Evolutionary conservation across 148 eudicot species (phyloP).

Genomic region (Pouteria glomerata): DNA sequence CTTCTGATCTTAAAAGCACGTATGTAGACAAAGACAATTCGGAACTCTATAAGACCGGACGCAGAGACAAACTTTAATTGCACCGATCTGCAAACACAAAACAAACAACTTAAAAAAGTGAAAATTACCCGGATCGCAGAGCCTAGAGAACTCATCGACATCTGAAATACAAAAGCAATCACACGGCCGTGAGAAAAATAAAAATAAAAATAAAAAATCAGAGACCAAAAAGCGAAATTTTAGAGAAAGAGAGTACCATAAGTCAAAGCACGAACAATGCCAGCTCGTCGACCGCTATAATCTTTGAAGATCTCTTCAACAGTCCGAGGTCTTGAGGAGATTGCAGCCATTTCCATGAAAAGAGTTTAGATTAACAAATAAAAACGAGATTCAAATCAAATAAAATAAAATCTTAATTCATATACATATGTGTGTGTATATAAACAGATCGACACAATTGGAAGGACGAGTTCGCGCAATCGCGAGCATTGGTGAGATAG

Average conservation of each 20-base stretch:
- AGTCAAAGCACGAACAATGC: conserved; percentile 84
- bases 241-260: conserved; percentile 25
- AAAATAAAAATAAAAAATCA: background rate
- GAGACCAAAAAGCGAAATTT: background rate
- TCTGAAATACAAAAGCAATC: conserved; percentile 40
- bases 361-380: background rate
- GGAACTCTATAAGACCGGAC: background rate
- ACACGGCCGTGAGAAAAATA: background rate
- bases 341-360: conserved; percentile 53
- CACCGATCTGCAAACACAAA: conserved; percentile 11
- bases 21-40: background rate
- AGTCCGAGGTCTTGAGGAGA: conserved; percentile 68
- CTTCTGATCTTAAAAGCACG: background rate
- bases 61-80: background rate
- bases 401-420: background rate
- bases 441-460: background rate
- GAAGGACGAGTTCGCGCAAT: background rate
- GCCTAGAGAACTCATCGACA: conserved; percentile 85
- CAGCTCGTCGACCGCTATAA: conserved; percentile 71
- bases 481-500: background rate
- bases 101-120: background rate
- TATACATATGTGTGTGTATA: background rate
- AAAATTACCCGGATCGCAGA: conserved; percentile 85
- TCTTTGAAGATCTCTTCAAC: conserved; percentile 99
- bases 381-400: conserved; percentile 15